These are phyloP conservation scores for Massarina eburnea DNA, from an alignment of 2,329 filamentous ascomycete genomes.

Conservation along the genomic window DNA sequence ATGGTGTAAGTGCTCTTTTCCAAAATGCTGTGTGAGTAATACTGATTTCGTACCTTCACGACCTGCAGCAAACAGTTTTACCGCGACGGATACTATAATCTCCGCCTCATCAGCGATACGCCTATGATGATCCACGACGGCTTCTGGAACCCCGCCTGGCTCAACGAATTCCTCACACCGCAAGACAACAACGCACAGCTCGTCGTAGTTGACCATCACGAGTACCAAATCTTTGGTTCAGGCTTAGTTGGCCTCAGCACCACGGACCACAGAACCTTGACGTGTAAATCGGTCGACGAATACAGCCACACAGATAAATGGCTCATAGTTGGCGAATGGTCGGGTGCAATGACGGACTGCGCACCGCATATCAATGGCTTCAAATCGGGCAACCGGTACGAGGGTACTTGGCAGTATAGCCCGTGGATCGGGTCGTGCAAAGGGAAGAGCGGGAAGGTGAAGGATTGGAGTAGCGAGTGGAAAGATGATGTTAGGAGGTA, in stretches of 20 bases:
- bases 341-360: constrained; percentile 64
- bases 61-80: constrained; percentile 51
- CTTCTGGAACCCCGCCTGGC: constrained; percentile 55
- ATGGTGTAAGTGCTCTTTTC: constrained; percentile 31
- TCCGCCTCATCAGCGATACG: constrained; percentile 48
- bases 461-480: constrained; percentile 49
- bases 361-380: constrained; percentile 50
- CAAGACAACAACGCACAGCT: constrained; percentile 52
- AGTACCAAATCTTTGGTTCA: constrained; percentile 65
- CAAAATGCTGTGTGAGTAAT: not conserved
- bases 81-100: constrained; percentile 55
- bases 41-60: not conserved
- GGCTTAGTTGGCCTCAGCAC: constrained; percentile 52
- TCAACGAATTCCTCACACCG: constrained; percentile 61
- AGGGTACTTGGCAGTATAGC: constrained; percentile 55
- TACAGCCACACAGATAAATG: constrained; percentile 62
- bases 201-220: constrained; percentile 67
- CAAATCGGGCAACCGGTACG: constrained; percentile 59
- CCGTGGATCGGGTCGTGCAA: constrained; percentile 56
- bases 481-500: constrained; percentile 53
- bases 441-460: constrained; percentile 52
- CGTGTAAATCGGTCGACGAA: constrained; percentile 55
- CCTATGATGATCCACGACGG: constrained; percentile 61
- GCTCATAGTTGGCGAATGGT: constrained; percentile 69
- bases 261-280: constrained; percentile 56